phyloP scores from a whole-genome alignment of 2,329 filamentous ascomycete species.

The Monilinia polystroma region DNA sequence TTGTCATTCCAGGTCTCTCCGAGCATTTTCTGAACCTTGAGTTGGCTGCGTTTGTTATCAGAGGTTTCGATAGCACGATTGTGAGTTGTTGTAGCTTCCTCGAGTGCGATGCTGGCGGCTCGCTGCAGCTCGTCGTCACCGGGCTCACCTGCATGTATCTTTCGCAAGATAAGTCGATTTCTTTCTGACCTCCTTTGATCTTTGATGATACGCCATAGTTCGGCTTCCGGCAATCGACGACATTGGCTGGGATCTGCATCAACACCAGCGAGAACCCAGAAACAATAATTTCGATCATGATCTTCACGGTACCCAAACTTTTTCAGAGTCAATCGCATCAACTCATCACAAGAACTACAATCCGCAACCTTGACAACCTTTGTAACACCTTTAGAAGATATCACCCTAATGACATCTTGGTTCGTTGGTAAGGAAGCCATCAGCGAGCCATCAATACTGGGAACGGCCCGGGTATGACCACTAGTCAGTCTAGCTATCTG shows the following conservation, averaged over 20 bases:
- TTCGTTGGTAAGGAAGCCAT: constrained; percentile 83
- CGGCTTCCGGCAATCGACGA: constrained; percentile 78
- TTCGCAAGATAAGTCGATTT: constrained; percentile 84
- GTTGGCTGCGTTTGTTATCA: constrained; percentile 72
- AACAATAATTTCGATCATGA: constrained; percentile 93
- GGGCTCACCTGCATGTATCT: constrained; percentile 89
- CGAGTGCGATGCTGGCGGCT: constrained; percentile 83
- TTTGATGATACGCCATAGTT: constrained; percentile 88
- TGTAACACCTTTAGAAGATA: constrained; percentile 85
- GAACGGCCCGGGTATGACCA: constrained; percentile 74
- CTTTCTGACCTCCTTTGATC: constrained; percentile 82
- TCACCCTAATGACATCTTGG: constrained; percentile 88
- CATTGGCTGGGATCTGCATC: constrained; percentile 81
- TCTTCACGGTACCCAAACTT: constrained; percentile 88
- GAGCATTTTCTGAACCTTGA: constrained; percentile 85
- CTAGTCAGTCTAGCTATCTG: constrained; percentile 62
- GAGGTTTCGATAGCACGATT: constrained; percentile 59
- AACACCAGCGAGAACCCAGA: constrained; percentile 85
- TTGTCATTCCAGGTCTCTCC: constrained; percentile 82
- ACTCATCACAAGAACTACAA: constrained; percentile 88
- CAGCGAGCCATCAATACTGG: constrained; percentile 80
- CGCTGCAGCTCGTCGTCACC: constrained; percentile 82
- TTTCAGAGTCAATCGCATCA: constrained; percentile 82
- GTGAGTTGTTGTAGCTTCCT: constrained; percentile 77
- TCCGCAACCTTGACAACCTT: constrained; percentile 92